Percentiles rank a stretch among this genome's conserved stretches.
phyloP scores from a whole-genome alignment of 2,329 filamentous ascomycete genomes.

The Dryadomyces quercus-mongolicae region DNA sequence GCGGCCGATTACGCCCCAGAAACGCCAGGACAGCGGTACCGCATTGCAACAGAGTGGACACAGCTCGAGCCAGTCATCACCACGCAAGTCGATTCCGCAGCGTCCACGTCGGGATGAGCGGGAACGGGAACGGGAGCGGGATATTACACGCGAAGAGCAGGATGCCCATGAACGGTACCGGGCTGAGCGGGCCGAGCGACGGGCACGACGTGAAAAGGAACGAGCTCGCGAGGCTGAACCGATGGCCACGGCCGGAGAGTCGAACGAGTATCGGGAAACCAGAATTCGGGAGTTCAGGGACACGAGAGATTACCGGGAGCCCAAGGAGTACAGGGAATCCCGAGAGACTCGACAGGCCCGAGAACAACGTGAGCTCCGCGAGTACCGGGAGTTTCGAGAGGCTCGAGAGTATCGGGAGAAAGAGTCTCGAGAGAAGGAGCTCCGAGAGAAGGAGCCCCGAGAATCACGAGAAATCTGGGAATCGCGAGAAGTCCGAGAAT shows the following conservation, averaged over 20 bases:
- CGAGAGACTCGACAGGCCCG: not conserved
- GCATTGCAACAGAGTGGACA: slow-evolving; percentile 10
- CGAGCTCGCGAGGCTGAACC: slow-evolving; percentile 5
- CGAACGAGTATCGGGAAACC: slow-evolving; percentile 14
- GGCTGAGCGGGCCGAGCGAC: slow-evolving; percentile 31
- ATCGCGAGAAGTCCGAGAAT: not conserved
- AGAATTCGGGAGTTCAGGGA: slow-evolving; percentile 14
- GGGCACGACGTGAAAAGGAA: slow-evolving; percentile 18
- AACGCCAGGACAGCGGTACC: slow-evolving; percentile 32
- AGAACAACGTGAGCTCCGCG: not conserved
- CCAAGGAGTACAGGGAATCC: not conserved
- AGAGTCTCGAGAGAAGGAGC: not conserved
- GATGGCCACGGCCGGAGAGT: not conserved
- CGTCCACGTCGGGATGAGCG: no score
- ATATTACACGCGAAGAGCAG: slow-evolving; percentile 3
- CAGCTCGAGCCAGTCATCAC: slow-evolving; percentile 10
- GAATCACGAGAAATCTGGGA: not conserved
- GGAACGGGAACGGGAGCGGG: not conserved
- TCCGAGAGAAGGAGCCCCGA: not conserved
- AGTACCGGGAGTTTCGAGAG: not conserved
- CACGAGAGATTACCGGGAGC: no score
- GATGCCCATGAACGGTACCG: slow-evolving; percentile 33
- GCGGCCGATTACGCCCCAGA: slow-evolving; percentile 22
- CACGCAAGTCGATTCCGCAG: slow-evolving; percentile 5
- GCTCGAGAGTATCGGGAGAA: not conserved